A percentile compares a stretch with the other conserved stretches of the same genome.
Evolutionary conservation across 23 red algal species (phyloP).

Genomic region (Gracilaria vermiculophylla): DNA sequence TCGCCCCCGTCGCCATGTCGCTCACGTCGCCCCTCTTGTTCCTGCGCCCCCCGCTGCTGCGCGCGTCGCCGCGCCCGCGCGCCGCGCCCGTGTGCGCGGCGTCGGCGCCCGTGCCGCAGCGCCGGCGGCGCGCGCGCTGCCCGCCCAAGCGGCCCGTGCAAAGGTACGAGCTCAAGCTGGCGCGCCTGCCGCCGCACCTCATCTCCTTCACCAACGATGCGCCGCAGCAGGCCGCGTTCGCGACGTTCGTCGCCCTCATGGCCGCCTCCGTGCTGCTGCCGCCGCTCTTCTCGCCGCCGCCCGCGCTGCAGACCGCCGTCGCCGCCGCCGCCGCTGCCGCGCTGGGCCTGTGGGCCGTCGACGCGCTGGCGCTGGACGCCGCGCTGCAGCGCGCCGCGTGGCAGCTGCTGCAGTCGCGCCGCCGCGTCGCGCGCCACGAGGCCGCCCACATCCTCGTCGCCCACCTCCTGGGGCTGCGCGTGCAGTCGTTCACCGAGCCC

Average conservation of each 20-base stretch:
- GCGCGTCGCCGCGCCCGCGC: neutral
- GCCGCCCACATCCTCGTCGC: slow-evolving; percentile 49
- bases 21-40: neutral
- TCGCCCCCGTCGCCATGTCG: neutral
- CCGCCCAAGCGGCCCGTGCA: neutral
- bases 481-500: neutral
- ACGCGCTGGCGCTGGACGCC: slow-evolving; percentile 1
- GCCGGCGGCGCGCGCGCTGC: neutral
- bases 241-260: neutral
- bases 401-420: neutral
- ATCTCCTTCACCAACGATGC: neutral
- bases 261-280: neutral
- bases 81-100: neutral
- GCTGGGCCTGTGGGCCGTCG: slow-evolving; percentile 23
- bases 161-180: neutral
- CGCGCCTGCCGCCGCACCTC: neutral
- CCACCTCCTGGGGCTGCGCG: slow-evolving; percentile 6
- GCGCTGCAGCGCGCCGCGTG: neutral
- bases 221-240: neutral
- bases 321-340: neutral
- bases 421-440: slow-evolving; percentile 37
- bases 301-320: neutral
- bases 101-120: neutral
- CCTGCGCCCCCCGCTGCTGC: neutral
- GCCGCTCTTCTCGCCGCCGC: neutral